A percentile compares a stretch with the other conserved stretches of the same genome.
phyloP scores from a whole-genome alignment of 495 filamentous ascomycete genomes.

The Gamarada debralockiae region DNA sequence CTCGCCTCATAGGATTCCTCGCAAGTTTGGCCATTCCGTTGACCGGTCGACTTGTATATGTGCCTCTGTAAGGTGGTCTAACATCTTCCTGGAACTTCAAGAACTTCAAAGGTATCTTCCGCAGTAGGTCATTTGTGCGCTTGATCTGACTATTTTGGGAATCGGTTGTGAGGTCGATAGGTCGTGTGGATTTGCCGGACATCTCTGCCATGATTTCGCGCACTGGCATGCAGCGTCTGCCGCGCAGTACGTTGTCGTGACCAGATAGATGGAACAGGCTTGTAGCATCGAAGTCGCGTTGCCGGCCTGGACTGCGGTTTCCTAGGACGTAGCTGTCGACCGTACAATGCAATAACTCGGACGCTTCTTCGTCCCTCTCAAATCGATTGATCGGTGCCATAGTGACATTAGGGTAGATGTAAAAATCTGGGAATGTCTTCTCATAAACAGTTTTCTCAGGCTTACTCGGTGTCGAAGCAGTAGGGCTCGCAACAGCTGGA shows the following conservation, averaged over 20 bases:
- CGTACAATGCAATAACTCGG: constrained; percentile 44
- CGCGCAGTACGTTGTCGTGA: constrained; percentile 43
- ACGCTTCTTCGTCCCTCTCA: constrained; percentile 52
- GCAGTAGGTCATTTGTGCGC: constrained; percentile 47
- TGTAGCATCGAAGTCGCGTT: constrained; percentile 43
- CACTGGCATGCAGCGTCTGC: constrained; percentile 50
- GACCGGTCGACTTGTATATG: constrained; percentile 59
- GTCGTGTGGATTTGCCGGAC: constrained; percentile 26
- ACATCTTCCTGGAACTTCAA: constrained; percentile 84
- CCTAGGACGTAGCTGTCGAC: constrained; percentile 41
- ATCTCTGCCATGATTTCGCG: constrained; percentile 58
- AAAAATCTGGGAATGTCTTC: constrained; percentile 73
- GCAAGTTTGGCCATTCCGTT: constrained; percentile 52
- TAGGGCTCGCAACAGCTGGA: constrained; percentile 14
- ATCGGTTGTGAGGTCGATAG: constrained; percentile 35
- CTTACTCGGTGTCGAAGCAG: constrained; percentile 17
- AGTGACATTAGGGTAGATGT: constrained; percentile 60
- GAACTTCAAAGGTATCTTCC: constrained; percentile 66
- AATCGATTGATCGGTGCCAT: constrained; percentile 48
- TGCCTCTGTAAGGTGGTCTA: constrained; percentile 85
- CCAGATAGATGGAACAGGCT: constrained; percentile 59
- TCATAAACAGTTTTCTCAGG: constrained; percentile 58
- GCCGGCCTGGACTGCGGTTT: constrained; percentile 26
- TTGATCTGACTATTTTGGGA: constrained; percentile 42
- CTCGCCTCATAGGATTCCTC: constrained; percentile 63